Evolutionary conservation across 805 yeast genomes (phyloP).

Genomic region (Ogataea sp.): DNA sequence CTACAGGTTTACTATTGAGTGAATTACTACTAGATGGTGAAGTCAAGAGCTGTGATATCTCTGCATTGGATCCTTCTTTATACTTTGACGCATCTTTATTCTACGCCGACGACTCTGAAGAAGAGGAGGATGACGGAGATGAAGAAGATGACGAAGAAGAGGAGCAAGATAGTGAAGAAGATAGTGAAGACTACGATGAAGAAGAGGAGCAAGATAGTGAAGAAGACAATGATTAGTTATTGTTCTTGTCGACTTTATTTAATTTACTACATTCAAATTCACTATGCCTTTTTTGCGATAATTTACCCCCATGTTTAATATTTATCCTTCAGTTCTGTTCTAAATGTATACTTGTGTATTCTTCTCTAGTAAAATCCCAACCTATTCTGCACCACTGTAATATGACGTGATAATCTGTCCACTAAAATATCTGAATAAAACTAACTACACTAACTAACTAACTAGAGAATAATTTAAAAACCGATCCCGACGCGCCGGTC

Average conservation of each 20-base stretch:
- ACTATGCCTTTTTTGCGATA: too few relatives aligned
- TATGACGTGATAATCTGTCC: too few relatives aligned
- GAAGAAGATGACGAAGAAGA: constrained; percentile 14
- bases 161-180: constrained; percentile 12
- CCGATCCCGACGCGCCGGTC: too few relatives aligned
- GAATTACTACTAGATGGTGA: constrained; percentile 82
- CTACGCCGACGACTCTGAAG: constrained; percentile 25
- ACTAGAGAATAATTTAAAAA: too few relatives aligned
- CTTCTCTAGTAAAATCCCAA: too few relatives aligned
- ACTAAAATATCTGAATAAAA: too few relatives aligned
- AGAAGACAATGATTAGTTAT: constrained; percentile 8
- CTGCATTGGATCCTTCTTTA: constrained; percentile 76
- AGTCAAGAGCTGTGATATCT: constrained; percentile 66
- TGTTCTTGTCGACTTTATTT: not conserved
- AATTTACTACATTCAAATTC: not conserved
- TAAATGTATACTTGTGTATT: too few relatives aligned
- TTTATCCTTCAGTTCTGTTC: too few relatives aligned
- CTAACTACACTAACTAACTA: too few relatives aligned
- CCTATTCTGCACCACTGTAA: too few relatives aligned
- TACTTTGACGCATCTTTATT: constrained; percentile 67
- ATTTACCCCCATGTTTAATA: too few relatives aligned
- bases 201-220: constrained; percentile 1
- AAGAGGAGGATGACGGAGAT: constrained; percentile 18
- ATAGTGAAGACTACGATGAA: constrained; percentile 10
- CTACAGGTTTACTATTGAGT: constrained; percentile 88